A percentile compares a stretch with the other conserved stretches of the same genome.
Conservation (phyloP, 2,329 filamentous ascomycete species). For the Diaporthe aspalathi region DNA sequence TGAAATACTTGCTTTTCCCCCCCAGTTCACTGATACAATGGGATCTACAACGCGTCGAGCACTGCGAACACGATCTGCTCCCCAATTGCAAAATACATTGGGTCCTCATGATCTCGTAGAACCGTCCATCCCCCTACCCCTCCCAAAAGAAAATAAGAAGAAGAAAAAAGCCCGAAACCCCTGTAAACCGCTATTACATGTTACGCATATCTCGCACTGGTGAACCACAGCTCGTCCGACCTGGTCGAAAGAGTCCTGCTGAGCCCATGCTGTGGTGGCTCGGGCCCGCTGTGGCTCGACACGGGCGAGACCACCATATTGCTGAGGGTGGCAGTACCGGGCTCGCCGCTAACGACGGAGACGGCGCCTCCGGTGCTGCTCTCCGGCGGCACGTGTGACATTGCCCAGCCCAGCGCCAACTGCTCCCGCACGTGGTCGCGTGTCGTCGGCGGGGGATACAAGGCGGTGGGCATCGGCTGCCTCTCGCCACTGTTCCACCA, state of each 20-base stretch:
- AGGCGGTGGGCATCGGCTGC: constrained; percentile 43
- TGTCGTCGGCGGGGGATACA: constrained; percentile 42
- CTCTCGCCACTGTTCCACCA: constrained; percentile 65
- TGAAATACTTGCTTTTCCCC: not conserved
- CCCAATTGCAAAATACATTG: not conserved
- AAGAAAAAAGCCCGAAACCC: not conserved
- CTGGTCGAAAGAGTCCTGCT: constrained; percentile 53
- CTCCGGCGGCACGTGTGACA: constrained; percentile 40
- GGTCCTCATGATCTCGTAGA: not conserved
- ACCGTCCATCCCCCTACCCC: not conserved
- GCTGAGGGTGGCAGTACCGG: constrained; percentile 32
- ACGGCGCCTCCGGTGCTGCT: constrained; percentile 41
- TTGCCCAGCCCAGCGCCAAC: constrained; percentile 46
- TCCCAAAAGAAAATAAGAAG: too few relatives aligned
- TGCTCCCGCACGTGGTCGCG: constrained; percentile 42
- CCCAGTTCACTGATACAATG: not conserved
- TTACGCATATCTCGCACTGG: constrained; percentile 41
- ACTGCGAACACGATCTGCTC: constrained; percentile 1
- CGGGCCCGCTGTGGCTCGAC: constrained; percentile 47
- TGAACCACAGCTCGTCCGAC: constrained; percentile 56
- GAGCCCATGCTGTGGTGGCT: constrained; percentile 42
- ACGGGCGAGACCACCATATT: constrained; percentile 54
- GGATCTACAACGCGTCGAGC: not conserved
- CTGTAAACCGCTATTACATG: not conserved
- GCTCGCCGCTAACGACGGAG: constrained; percentile 45